Percentiles rank a stretch among this genome's conserved stretches.
Evolutionary conservation across 148 eudicot species (phyloP).

Genomic region (Rhododendron griersonianum): DNA sequence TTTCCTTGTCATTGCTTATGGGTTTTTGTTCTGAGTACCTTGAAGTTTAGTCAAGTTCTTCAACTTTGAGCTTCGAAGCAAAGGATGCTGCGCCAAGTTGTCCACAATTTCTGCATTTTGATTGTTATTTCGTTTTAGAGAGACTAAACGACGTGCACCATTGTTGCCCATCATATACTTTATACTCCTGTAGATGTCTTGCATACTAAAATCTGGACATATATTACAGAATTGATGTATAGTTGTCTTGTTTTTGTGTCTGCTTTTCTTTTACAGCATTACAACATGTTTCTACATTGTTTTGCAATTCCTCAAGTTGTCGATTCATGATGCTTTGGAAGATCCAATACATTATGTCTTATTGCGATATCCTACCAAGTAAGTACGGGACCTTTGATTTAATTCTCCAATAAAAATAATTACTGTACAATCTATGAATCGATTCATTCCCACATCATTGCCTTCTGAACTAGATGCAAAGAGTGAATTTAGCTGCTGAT

Average conservation of each 20-base stretch:
- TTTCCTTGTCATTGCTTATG: neutral
- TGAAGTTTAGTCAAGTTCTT: neutral
- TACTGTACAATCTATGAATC: neutral
- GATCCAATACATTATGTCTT: constrained; percentile 68
- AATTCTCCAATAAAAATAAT: neutral
- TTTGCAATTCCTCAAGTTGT: constrained; percentile 53
- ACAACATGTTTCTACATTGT: constrained; percentile 63
- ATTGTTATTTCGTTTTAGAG: constrained; percentile 1
- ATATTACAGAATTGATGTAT: neutral
- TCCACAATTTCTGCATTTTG: neutral
- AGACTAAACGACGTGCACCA: neutral
- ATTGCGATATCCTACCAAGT: constrained; percentile 38
- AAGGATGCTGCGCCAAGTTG: neutral
- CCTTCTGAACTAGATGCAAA: neutral
- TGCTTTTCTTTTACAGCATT: constrained; percentile 41
- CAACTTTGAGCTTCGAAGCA: neutral
- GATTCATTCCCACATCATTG: neutral
- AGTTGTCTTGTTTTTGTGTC: neutral
- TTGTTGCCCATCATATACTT: neutral
- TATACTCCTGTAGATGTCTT: neutral
- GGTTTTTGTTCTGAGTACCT: neutral
- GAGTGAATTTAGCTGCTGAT: neutral
- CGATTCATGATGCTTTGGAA: constrained; percentile 51
- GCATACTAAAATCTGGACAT: neutral
- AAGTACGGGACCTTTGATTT: constrained; percentile 16